Evolutionary conservation across 352 stramenopile genomes (phyloP), one percentile per base, ranked within the genome.

Genomic region (Vaucheria bursata): DNA sequence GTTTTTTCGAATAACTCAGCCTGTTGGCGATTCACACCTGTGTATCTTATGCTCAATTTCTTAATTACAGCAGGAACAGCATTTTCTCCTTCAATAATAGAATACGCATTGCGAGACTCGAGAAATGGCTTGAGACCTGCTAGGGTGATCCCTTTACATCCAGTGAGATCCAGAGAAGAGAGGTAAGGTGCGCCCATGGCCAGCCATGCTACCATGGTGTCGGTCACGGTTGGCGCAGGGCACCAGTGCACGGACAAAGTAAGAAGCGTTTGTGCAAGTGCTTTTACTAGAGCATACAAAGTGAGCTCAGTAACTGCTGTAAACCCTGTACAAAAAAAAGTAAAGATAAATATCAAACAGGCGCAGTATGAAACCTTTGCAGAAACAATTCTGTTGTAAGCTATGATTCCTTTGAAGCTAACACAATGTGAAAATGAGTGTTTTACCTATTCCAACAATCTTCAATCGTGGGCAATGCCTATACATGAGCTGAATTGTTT

Each of bases 221-320:
- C 75, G 12, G 39, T 50, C 39, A 50, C 5, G 37, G 64, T 75
- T 34, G 52, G 70, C 8, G 65, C 68, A 40, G 64, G 73, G 25
- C 73, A 45, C 67, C 71, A 40, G 75, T 71, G 75, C 12, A 80
- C 38, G 29, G 75, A 34, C 29, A 80, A 45, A 0, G 52, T 52
- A 33, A 8, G 66, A 7, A 80, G 36, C 18, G 67, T 80, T 2
- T 68, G 35, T 52, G 40, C 73, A 31, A 80, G 45, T 1, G 50
- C 64, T 38, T 31, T 32, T 71, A 70, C 75, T 6, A 69, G 59
- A 29, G 59, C 59, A 8, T 18, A 18, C 4, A 69, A 8, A 8
- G 4, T 18, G 6, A 29, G 29, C 59, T 69, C 59, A 18, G 59
- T 69, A 8, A 18, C 29, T 38, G 18, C 4, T 4, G 59, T 4